Base-by-base conservation (phyloP, 2,329 filamentous ascomycete genomes). In the Colletotrichum abscissum region DNA sequence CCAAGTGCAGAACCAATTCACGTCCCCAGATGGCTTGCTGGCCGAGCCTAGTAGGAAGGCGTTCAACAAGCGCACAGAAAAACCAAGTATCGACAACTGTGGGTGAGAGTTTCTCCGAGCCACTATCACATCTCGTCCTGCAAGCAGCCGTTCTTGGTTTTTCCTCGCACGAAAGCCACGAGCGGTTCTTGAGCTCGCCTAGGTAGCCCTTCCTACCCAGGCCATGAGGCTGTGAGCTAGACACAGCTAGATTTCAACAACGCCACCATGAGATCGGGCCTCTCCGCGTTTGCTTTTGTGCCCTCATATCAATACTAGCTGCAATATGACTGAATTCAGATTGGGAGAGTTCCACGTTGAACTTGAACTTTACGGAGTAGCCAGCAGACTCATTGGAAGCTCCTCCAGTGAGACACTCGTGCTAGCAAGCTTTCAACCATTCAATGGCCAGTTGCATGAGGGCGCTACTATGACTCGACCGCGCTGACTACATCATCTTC, bases 81-180 rank as follows among this genome's bases (percentile, higher is more conserved):
- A 60, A 64, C 63, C 35, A 69, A 70, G 35, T 19, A 65, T 24
- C 14, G n/a, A 52, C 28, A 65, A 70, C 12, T 14, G 60, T n/a
- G 12, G n/a, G 1, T 5, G 26, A 30, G 14, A 28, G 19, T 54
- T 19, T 14, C n/a, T 26, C 14, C 14, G 22, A 38, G 30, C 22
- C 42, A 5, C 24, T 14, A 8, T 73, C 67, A 70, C 46, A 65
- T 60, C 46, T 49, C 55, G 19, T n/a, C 49, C 24, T 55, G 22
- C 33, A 35, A 12, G 33, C 11, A 35, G 16, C 1, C 11, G 11
- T n/a, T 46, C 19, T 68, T 56, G 33, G 38, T 22, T 24, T 58
- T 58, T 33, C 16, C 14, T n/a, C 54, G 22, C 22, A 46, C 26
- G 19, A 46, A 46, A 16, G 49, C 57, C 49, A 42, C 30, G 16